Percentiles rank a stretch among this genome's conserved stretches.
Conservation (phyloP, 148 eudicot genomes). For the Cornus florida region DNA sequence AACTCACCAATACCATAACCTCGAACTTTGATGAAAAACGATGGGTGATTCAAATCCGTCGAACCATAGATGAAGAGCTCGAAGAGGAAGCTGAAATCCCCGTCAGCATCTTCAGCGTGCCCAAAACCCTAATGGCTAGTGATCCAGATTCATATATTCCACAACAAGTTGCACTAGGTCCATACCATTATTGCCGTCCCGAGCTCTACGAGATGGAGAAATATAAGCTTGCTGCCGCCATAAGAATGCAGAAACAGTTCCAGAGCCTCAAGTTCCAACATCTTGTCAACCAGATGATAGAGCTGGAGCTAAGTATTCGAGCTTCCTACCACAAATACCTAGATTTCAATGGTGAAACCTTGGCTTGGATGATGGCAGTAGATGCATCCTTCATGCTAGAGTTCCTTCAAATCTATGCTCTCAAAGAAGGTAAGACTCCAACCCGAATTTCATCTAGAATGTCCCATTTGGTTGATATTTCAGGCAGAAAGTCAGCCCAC, state of each 20-base stretch:
- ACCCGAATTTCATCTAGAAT: constrained; percentile 3
- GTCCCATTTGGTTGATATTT: constrained; percentile 13
- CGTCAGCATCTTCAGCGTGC: too few relatives aligned
- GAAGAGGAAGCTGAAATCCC: too few relatives aligned
- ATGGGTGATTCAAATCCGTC: constrained; percentile 18
- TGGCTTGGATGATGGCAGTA: constrained; percentile 37
- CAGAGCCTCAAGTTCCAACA: constrained; percentile 9
- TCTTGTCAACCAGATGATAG: constrained; percentile 11
- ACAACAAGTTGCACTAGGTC: constrained; percentile 28
- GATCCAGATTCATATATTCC: too few relatives aligned
- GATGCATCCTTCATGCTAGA: constrained; percentile 38
- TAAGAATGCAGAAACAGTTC: constrained; percentile 16
- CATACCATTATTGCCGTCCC: constrained; percentile 32
- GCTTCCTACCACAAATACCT: constrained; percentile 37
- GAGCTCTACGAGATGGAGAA: constrained; percentile 33
- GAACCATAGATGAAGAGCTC: constrained; percentile 6
- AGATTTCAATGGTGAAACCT: neutral
- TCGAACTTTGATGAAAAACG: neutral
- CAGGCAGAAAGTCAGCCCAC: constrained; percentile 19
- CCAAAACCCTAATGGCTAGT: too few relatives aligned
- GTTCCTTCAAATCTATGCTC: constrained; percentile 19
- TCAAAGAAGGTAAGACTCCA: neutral
- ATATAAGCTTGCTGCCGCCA: constrained; percentile 25
- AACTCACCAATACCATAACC: neutral
- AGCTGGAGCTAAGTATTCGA: constrained; percentile 19